Conservation (phyloP, 768 basidiomycete species). For the Mycena belliarum region DNA sequence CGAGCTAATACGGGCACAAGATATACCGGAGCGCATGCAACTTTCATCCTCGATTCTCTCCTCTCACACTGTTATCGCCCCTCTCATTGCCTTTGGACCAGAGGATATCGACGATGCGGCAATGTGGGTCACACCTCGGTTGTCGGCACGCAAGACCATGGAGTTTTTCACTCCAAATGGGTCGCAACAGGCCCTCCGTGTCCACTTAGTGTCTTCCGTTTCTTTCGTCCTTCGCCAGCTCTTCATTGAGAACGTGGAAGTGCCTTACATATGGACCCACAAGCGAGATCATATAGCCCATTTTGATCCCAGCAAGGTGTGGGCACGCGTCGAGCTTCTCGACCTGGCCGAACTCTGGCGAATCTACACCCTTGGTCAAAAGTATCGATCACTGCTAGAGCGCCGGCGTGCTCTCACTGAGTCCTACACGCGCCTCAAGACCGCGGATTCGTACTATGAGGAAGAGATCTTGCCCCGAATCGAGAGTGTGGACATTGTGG, state of each 20-base stretch:
- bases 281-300: slow-evolving; percentile 88
- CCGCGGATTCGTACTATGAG: slow-evolving; percentile 76
- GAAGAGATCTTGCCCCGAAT: slow-evolving; percentile 64
- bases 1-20: slow-evolving; percentile 84
- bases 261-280: slow-evolving; percentile 94
- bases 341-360: slow-evolving; percentile 84
- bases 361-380: slow-evolving; percentile 86
- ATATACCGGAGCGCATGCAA: slow-evolving; percentile 96
- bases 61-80: not conserved
- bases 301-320: slow-evolving; percentile 69
- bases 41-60: slow-evolving; percentile 68
- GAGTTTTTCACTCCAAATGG: slow-evolving; percentile 75
- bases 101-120: slow-evolving; percentile 80
- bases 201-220: slow-evolving; percentile 76
- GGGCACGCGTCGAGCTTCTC: slow-evolving; percentile 70
- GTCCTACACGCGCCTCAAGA: slow-evolving; percentile 68
- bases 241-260: slow-evolving; percentile 88
- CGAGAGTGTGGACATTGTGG: slow-evolving; percentile 84
- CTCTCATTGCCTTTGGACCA: slow-evolving; percentile 61
- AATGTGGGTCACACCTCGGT: slow-evolving; percentile 81
- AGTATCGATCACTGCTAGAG: slow-evolving; percentile 84
- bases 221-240: slow-evolving; percentile 76
- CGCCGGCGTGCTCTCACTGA: slow-evolving; percentile 62
- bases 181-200: slow-evolving; percentile 56
- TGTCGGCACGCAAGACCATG: slow-evolving; percentile 69